Base-by-base conservation (phyloP, 1,284 basidiomycete genomes). In the Ustilago tritici region DNA sequence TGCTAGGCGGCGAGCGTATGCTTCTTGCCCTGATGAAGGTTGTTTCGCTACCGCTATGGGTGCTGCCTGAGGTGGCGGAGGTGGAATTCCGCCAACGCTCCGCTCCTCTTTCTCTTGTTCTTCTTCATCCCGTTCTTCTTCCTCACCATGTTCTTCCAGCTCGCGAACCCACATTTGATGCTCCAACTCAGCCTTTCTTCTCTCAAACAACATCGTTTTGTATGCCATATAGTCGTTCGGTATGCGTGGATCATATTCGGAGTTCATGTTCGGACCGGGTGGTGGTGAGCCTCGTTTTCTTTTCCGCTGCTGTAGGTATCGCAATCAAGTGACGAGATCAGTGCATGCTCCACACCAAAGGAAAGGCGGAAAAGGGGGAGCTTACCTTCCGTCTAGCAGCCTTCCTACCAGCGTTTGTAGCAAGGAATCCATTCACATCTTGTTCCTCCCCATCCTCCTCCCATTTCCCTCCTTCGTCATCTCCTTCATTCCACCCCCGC, bases 171-270 rank as follows among this genome's bases (percentile, higher is more conserved):
- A 65, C 17, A 35, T 32, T 43, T 41, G 23, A 15, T 36, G 64
- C 3, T 68, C 68, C 17, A 61, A 28, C 36, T 75, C 65, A 3
- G 76, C 70, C 17, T 41, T 57, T 2, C 80, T 62, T n/a, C 79
- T 57, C 2, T 78, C 67, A 50, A 72, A 71, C 7, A 85, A 50
- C n/a, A 79, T 19, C 28, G 65, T 67, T 54, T 75, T 84, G 50
- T 77, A 83, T 7, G 65, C 71, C 10, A 74, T 55, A 53, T 84
- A 85, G 57, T 84, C 82, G 56, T 83, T 85, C 9, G 84, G 84
- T 2, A 78, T 31, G 9, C 70, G 62, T 2, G 80, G 81, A 40
- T 85, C 83, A 65, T 85, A 85, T 15, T 84, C 82, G 2, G 69
- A 78, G 23, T 81, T 80, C 76, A 80, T 61, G 41, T 76, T 75